These are phyloP conservation scores for Rhizophagus sp. DNA, from an alignment of 192 early-diverging fungal species.

Conservation along the genomic window DNA sequence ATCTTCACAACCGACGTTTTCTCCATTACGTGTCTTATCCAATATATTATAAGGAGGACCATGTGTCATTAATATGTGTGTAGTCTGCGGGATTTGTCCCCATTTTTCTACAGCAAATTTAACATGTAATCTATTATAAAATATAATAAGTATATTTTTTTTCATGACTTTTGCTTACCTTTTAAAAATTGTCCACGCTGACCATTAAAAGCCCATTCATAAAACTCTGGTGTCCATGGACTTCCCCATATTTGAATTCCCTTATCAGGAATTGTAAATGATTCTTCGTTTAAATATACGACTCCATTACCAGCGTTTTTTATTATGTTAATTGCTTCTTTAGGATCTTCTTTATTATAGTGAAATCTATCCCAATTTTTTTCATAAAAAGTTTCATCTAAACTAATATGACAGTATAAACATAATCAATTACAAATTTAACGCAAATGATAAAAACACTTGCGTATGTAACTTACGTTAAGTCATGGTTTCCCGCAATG, in stretches of 20 bases:
- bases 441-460: neutral
- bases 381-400: constrained; percentile 36
- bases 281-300: constrained; percentile 33
- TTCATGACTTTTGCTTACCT: neutral
- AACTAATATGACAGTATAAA: neutral
- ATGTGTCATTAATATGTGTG: constrained; percentile 37
- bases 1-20: constrained; percentile 30
- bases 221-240: constrained; percentile 36
- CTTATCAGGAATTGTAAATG: constrained; percentile 28
- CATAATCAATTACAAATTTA: too few species aligned
- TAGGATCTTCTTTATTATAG: constrained; percentile 25
- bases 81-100: constrained; percentile 30
- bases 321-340: constrained; percentile 28
- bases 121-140: neutral
- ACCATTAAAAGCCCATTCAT: constrained; percentile 37
- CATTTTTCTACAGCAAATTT: constrained; percentile 29
- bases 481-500: constrained; percentile 37
- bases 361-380: constrained; percentile 34
- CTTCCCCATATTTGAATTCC: constrained; percentile 36
- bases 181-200: constrained; percentile 28
- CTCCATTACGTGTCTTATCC: constrained; percentile 1
- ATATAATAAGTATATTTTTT: neutral
- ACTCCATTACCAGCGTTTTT: constrained; percentile 33
- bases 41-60: constrained; percentile 32
- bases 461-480: neutral